phyloP scores from a whole-genome alignment of 108 stramenopile species.

The Nitzschia palea region DNA sequence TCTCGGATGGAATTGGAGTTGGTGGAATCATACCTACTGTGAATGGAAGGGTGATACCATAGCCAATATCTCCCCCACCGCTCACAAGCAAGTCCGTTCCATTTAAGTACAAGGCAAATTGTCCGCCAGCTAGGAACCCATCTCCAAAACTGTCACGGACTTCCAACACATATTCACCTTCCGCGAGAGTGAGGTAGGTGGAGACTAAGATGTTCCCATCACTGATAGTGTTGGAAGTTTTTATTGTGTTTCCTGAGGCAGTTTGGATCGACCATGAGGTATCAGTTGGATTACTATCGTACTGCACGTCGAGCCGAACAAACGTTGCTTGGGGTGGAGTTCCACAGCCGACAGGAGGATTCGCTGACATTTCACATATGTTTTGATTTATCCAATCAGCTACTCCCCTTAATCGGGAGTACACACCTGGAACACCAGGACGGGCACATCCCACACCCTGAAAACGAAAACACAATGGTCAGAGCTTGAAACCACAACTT shows the following conservation, averaged over 20 bases:
- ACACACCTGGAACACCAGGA: conserved; percentile 26
- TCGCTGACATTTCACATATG: conserved; percentile 30
- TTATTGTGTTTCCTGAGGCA: not conserved
- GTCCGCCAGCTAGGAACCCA: conserved; percentile 3
- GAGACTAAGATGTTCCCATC: not conserved
- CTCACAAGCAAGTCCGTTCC: not conserved
- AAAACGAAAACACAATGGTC: not conserved
- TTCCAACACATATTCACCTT: not conserved
- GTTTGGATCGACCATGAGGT: conserved; percentile 15
- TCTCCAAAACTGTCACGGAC: not conserved
- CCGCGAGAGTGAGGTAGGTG: not conserved
- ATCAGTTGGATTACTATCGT: conserved; percentile 26
- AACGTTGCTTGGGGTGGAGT: not conserved
- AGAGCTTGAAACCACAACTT: not conserved
- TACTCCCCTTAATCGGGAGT: conserved; percentile 28
- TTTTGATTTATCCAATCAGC: conserved; percentile 28
- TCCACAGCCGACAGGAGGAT: conserved; percentile 10
- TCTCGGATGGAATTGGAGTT: conserved; percentile 4
- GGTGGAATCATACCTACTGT: not conserved
- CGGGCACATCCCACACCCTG: conserved; percentile 32
- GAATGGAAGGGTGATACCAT: not conserved
- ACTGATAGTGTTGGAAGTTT: not conserved
- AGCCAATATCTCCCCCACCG: not conserved
- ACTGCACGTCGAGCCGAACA: conserved; percentile 21
- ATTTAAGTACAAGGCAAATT: not conserved